Evolutionary conservation across 2,329 filamentous ascomycete genomes (phyloP).

Genomic region (Beauveria medogensis): DNA sequence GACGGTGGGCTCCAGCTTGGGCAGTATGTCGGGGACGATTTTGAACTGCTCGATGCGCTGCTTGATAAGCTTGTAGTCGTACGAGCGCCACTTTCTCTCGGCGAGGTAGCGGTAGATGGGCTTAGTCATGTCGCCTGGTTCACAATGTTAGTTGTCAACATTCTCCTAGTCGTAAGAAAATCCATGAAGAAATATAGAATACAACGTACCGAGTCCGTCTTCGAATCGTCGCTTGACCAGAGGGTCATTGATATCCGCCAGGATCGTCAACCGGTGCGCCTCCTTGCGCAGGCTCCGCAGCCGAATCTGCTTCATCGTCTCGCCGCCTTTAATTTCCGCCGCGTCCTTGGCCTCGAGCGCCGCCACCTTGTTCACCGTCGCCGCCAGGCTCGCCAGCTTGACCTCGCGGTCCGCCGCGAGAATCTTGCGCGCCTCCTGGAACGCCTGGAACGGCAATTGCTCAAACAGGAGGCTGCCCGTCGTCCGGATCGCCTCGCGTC

Average conservation of each 20-base stretch:
- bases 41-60: constrained; percentile 84
- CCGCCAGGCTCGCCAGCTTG: constrained; percentile 67
- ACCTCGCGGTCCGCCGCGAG: constrained; percentile 70
- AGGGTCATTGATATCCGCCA: constrained; percentile 92
- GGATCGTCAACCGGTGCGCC: constrained; percentile 74
- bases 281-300: constrained; percentile 23
- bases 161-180: no score
- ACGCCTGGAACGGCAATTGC: constrained; percentile 92
- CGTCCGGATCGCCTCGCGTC: constrained; percentile 63
- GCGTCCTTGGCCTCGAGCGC: constrained; percentile 52
- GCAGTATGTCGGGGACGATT: constrained; percentile 81
- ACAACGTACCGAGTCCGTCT: constrained; percentile 67
- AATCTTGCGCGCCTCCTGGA: constrained; percentile 87
- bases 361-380: constrained; percentile 60
- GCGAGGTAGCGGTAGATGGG: constrained; percentile 91
- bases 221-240: constrained; percentile 89
- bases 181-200: no score
- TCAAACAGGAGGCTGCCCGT: constrained; percentile 73
- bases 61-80: constrained; percentile 68
- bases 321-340: constrained; percentile 50
- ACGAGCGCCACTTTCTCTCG: constrained; percentile 77
- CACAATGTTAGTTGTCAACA: background rate
- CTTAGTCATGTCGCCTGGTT: constrained; percentile 82
- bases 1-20: constrained; percentile 66
- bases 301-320: constrained; percentile 6